Evolutionary conservation across 116 monocot species (phyloP).

Genomic region (Trichopus zeylanicus): DNA sequence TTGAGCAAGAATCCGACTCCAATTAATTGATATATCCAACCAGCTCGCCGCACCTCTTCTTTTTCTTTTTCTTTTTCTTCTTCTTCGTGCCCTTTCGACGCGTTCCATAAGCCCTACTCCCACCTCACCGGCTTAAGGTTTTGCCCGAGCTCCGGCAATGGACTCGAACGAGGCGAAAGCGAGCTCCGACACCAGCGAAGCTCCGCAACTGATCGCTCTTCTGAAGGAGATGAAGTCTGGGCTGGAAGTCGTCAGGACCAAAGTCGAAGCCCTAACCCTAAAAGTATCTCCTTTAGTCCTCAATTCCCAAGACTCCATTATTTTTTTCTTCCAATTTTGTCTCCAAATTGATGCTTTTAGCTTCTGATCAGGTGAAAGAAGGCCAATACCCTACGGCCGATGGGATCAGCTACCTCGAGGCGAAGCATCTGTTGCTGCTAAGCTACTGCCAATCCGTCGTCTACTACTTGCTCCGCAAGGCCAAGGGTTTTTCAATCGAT

Average conservation of each 20-base stretch:
- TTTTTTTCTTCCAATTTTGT: not conserved
- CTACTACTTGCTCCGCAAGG: conserved; percentile 76
- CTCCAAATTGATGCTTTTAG: not conserved
- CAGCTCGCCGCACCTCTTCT: no score
- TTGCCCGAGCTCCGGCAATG: not conserved
- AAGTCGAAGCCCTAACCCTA: conserved; percentile 16
- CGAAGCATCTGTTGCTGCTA: conserved; percentile 67
- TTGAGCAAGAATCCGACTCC: no score
- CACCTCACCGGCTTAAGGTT: no score
- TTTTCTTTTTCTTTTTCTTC: no score
- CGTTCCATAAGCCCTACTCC: no score
- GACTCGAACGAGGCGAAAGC: not conserved
- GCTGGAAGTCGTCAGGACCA: conserved; percentile 20
- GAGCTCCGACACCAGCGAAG: conserved; percentile 2
- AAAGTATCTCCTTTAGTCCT: conserved; percentile 11
- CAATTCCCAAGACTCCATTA: not conserved
- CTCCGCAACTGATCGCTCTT: conserved; percentile 13
- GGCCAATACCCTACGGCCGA: conserved; percentile 56
- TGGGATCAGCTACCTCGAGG: conserved; percentile 83
- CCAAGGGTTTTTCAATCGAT: conserved; percentile 66
- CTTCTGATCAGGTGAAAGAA: conserved; percentile 45
- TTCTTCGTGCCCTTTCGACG: no score
- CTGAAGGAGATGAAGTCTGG: conserved; percentile 35
- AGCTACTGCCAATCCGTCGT: conserved; percentile 79
- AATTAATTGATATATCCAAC: no score